A percentile compares a stretch with the other conserved stretches of the same genome.
Conservation (phyloP, 2,329 filamentous ascomycete genomes). For the Aspergillus neotritici region DNA sequence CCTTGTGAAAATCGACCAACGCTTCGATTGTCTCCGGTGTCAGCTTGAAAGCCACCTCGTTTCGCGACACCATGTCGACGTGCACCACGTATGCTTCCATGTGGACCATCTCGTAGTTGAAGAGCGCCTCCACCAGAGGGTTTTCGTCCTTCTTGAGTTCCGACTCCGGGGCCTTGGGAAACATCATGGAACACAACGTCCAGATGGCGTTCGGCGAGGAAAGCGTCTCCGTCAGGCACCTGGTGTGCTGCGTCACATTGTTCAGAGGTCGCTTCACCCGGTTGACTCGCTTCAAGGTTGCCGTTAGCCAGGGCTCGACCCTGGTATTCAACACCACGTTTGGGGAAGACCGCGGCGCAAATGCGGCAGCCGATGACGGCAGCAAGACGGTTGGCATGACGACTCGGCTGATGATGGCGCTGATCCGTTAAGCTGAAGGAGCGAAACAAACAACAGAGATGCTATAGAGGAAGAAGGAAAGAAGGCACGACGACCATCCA, state of each 20-base stretch:
- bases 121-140: slow-evolving; percentile 76
- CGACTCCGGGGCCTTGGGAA: slow-evolving; percentile 79
- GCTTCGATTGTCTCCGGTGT: slow-evolving; percentile 90
- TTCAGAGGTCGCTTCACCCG: slow-evolving; percentile 94
- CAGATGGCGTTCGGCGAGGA: slow-evolving; percentile 88
- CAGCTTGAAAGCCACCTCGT: slow-evolving; percentile 97
- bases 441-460: slow-evolving; percentile 41
- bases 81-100: slow-evolving; percentile 97
- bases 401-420: slow-evolving; percentile 41
- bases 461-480: slow-evolving; percentile 16
- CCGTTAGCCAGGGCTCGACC: slow-evolving; percentile 93
- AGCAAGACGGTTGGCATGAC: slow-evolving; percentile 89
- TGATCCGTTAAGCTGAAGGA: too few relatives aligned
- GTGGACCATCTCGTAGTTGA: slow-evolving; percentile 89
- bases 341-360: slow-evolving; percentile 87
- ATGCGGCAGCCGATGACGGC: slow-evolving; percentile 91
- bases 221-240: slow-evolving; percentile 90
- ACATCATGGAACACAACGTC: slow-evolving; percentile 88
- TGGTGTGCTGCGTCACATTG: slow-evolving; percentile 89
- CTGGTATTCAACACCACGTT: slow-evolving; percentile 91
- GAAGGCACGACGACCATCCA: slow-evolving; percentile 29
- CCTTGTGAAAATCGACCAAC: slow-evolving; percentile 92
- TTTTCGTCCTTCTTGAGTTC: slow-evolving; percentile 78
- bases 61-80: slow-evolving; percentile 96
- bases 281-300: slow-evolving; percentile 95